Conservation (phyloP, 768 basidiomycete genomes). For the Suillus sp. region DNA sequence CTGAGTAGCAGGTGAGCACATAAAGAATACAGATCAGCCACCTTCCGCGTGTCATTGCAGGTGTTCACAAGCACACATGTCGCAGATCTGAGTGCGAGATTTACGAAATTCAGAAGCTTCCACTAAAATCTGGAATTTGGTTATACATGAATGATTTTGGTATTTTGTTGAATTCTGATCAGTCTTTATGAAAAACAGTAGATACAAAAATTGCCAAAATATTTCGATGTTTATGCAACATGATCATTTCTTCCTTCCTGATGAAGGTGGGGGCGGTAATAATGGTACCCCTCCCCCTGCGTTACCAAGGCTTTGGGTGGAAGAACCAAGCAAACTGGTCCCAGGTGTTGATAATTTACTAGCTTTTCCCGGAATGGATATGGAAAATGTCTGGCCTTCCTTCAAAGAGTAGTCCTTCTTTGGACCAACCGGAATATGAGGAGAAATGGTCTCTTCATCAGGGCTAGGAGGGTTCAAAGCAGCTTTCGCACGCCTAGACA, state of each 20-base stretch:
- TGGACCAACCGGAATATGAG: conserved; percentile 72
- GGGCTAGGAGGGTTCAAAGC: conserved; percentile 55
- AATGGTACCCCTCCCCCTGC: conserved; percentile 57
- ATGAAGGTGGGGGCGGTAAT: conserved; percentile 83
- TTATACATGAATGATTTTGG: background rate
- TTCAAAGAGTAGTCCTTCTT: conserved; percentile 95
- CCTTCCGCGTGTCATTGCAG: background rate
- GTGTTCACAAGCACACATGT: background rate
- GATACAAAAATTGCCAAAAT: conserved; percentile 1
- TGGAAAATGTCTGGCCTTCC: conserved; percentile 93
- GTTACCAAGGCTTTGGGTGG: conserved; percentile 27
- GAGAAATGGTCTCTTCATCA: conserved; percentile 50
- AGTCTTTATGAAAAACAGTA: too few species aligned
- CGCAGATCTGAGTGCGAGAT: background rate
- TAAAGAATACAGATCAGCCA: background rate
- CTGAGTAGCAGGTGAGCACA: background rate
- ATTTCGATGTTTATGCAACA: background rate
- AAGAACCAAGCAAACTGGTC: conserved; percentile 43
- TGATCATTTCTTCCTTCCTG: conserved; percentile 48
- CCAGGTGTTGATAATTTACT: conserved; percentile 37
- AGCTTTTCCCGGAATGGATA: conserved; percentile 82
- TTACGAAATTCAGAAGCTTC: background rate
- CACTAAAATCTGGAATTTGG: background rate
- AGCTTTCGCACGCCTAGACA: conserved; percentile 60
- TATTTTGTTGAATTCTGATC: background rate